Conservation (phyloP, 2,329 filamentous ascomycete genomes). For the Claviceps maximensis region DNA sequence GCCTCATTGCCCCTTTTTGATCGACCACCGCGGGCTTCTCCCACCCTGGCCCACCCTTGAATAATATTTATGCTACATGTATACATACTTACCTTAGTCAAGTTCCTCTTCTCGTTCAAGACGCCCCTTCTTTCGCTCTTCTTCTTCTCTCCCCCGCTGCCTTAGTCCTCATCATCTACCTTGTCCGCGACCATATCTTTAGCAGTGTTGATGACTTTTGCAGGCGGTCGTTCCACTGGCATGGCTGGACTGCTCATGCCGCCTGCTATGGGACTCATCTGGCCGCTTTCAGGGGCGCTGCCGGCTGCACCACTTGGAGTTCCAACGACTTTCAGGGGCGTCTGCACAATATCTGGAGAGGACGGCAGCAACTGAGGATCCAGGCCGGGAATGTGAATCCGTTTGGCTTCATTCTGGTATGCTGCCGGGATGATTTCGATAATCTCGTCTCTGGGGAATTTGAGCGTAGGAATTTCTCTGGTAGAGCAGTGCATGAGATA, state of each 20-base stretch:
- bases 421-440: slow-evolving; percentile 97
- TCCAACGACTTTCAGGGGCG: slow-evolving; percentile 46
- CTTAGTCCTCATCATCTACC: slow-evolving; percentile 37
- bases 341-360: slow-evolving; percentile 69
- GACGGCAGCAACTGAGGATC: slow-evolving; percentile 56
- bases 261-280: slow-evolving; percentile 35
- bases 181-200: slow-evolving; percentile 40
- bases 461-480: slow-evolving; percentile 80
- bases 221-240: slow-evolving; percentile 28
- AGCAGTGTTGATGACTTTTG: slow-evolving; percentile 35
- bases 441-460: slow-evolving; percentile 92
- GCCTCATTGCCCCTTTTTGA: background rate
- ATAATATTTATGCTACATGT: too few species aligned
- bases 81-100: too few species aligned
- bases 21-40: background rate
- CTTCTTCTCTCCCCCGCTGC: background rate
- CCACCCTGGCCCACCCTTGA: too few species aligned
- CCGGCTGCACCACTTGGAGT: slow-evolving; percentile 13
- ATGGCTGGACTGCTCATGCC: slow-evolving; percentile 33
- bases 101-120: too few species aligned
- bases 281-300: slow-evolving; percentile 17
- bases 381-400: slow-evolving; percentile 67
- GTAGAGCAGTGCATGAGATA: slow-evolving; percentile 98
- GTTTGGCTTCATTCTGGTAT: slow-evolving; percentile 91
- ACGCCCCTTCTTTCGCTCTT: too few species aligned